phyloP scores from a whole-genome alignment of 2,329 filamentous ascomycete species.

The Pseudogymnoascus destructans region DNA sequence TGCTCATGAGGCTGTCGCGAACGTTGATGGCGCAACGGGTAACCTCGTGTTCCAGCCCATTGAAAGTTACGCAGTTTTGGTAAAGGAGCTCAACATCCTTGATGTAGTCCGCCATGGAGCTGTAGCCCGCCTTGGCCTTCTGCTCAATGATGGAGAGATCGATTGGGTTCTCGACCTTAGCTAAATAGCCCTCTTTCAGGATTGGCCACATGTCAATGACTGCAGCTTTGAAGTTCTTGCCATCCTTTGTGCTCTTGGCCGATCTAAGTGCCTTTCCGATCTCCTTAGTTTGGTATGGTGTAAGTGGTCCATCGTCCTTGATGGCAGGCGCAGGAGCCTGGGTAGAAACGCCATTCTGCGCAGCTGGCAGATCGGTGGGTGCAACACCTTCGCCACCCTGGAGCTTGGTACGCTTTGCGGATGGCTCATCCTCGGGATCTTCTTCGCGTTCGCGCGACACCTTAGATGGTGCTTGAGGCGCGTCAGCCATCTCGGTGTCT shows the following conservation, averaged over 20 bases:
- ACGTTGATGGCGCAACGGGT: conserved; percentile 43
- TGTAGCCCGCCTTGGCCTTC: conserved; percentile 54
- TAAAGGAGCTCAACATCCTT: conserved; percentile 66
- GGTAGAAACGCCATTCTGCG: conserved; percentile 18
- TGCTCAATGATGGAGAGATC: conserved; percentile 74
- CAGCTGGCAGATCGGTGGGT: conserved; percentile 21
- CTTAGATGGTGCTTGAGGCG: conserved; percentile 35
- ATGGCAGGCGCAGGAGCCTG: conserved; percentile 6
- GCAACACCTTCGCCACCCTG: conserved; percentile 34
- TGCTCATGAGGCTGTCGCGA: conserved; percentile 47
- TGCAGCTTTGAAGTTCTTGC: conserved; percentile 60
- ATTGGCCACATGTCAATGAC: conserved; percentile 64
- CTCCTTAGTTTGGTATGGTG: conserved; percentile 45
- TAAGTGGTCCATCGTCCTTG: conserved; percentile 30
- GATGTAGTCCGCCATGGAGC: conserved; percentile 57
- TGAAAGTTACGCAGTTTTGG: conserved; percentile 68
- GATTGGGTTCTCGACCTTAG: conserved; percentile 63
- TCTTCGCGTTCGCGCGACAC: conserved; percentile 65
- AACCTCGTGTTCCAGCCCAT: conserved; percentile 64
- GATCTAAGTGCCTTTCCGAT: conserved; percentile 54
- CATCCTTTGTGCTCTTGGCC: conserved; percentile 76
- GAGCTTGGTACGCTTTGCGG: conserved; percentile 69
- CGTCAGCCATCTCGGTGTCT: conserved; percentile 26
- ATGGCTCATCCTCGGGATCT: conserved; percentile 51
- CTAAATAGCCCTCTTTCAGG: conserved; percentile 60